Evolutionary conservation across 2,329 filamentous ascomycete genomes (phyloP), one percentile per base, ranked within the genome.

Genomic region (Spiromastix sp.): DNA sequence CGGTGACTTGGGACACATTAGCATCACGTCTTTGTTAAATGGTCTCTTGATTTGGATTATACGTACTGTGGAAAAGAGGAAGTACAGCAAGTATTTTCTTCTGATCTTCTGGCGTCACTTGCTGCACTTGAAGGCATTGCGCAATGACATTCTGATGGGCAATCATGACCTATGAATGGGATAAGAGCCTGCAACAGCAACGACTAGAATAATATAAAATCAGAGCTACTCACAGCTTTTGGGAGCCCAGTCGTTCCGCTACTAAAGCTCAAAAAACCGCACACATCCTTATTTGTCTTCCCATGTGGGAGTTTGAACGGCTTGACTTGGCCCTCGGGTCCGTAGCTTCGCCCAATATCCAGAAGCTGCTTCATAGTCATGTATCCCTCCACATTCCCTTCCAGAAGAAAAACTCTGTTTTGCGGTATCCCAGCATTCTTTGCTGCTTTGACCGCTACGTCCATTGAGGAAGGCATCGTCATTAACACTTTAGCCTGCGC

Each of bases 101-200:
- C 34, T 70, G 60, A 13, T 69, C 64, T 2, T 53, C 38, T 0
- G 69, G 64, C 0, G 70, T 71, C 32, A 77, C 63, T 39, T 66
- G 62, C 31, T 68, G 55, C 22, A 79, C 54, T 47, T 79, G 77
- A 10, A 80, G 61, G 45, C 71, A 75, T 52, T 81, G 77, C 0
- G 67, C 68, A 19, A 73, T 72, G 9, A 72, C 66, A 41, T 72
- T 72, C 18, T 66, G 62, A 47, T 68, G 68, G 6, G 65, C 57
- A 42, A 68, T 71, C 67, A 68, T 72, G 34, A 70, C 66, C 59
- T 61, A 25, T 34, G 11, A 22, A 4, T n/a, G 7, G 7, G 12
- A 31, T 8, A 30, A 15, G 12, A 18, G 19, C 5, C 41, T 46
- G 38, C 27, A 29, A 13, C 22, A 15, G 13, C 2, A 9, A n/a